These are phyloP conservation scores for Camelina hispida DNA, from an alignment of 345 rosid genomes.

Conservation along the genomic window DNA sequence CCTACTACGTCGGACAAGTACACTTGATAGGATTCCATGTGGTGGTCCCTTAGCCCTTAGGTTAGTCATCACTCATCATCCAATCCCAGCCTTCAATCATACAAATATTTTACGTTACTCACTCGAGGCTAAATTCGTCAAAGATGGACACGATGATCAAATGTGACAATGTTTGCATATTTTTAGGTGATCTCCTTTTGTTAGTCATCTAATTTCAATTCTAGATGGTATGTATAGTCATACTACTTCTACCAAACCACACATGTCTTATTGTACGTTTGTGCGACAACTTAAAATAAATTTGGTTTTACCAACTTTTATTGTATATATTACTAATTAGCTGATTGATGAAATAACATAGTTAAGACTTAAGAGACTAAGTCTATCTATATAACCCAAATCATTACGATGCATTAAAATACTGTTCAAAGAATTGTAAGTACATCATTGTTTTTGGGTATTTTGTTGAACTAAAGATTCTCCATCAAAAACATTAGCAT, in stretches of 20 bases:
- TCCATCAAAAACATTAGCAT: neutral
- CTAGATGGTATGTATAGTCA: constrained; percentile 18
- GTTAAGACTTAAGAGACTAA: neutral
- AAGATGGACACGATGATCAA: constrained; percentile 19
- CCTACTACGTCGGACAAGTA: constrained; percentile 40
- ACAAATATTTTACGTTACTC: neutral
- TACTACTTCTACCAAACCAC: constrained; percentile 19
- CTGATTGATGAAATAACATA: neutral
- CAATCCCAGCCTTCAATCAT: constrained; percentile 33
- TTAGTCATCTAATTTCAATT: constrained; percentile 25
- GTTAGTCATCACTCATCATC: constrained; percentile 32
- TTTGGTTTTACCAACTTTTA: too few relatives aligned
- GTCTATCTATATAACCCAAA: too few relatives aligned
- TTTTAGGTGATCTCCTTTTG: constrained; percentile 14
- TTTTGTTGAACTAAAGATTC: neutral
- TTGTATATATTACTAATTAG: neutral
- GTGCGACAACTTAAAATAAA: neutral
- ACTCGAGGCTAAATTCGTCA: constrained; percentile 27
- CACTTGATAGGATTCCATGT: constrained; percentile 47
- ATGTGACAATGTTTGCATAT: constrained; percentile 25
- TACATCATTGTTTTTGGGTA: neutral
- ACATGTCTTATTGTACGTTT: constrained; percentile 9
- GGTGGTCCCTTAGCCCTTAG: constrained; percentile 27
- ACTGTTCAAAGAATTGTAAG: neutral
- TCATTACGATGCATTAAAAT: neutral